phyloP scores from a whole-genome alignment of 495 filamentous ascomycete genomes.

The Recurvomyces mirabilis region DNA sequence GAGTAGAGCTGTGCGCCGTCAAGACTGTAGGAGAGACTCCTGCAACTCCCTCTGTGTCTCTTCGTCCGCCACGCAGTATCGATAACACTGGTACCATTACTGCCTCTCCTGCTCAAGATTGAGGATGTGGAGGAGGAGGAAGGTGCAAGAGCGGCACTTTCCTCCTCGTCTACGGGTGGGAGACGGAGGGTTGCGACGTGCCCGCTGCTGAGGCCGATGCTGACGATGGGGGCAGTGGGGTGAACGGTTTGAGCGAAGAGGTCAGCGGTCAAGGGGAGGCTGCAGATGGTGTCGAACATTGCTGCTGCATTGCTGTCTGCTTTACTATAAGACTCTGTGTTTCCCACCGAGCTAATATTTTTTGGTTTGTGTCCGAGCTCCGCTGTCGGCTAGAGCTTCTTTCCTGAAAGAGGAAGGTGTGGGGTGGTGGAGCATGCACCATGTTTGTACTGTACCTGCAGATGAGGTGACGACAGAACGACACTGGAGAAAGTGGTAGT shows the following conservation, averaged over 20 bases:
- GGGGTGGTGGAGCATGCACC: too few relatives aligned
- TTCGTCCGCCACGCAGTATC: conserved; percentile 78
- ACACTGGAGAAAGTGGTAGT: too few relatives aligned
- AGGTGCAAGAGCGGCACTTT: conserved; percentile 29
- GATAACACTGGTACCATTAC: conserved; percentile 57
- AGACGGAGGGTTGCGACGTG: conserved; percentile 81
- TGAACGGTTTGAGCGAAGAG: conserved; percentile 84
- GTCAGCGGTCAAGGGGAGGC: conserved; percentile 74
- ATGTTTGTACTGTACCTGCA: too few relatives aligned
- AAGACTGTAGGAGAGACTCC: conserved; percentile 60
- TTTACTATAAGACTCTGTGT: too few relatives aligned
- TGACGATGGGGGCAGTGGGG: conserved; percentile 68
- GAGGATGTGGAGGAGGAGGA: too few relatives aligned
- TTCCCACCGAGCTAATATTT: too few relatives aligned
- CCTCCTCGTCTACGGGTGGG: conserved; percentile 41
- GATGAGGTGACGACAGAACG: too few relatives aligned
- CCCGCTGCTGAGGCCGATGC: conserved; percentile 71
- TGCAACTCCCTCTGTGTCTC: conserved; percentile 86
- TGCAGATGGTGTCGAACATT: conserved; percentile 81
- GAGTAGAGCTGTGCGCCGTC: conserved; percentile 75
- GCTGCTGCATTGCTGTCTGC: too few relatives aligned
- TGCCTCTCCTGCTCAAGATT: conserved; percentile 35
- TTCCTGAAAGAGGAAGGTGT: too few relatives aligned
- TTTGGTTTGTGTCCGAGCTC: too few relatives aligned
- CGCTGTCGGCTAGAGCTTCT: too few relatives aligned